Conservation (phyloP, 2,329 filamentous ascomycete genomes). For the Fusarium sp. region DNA sequence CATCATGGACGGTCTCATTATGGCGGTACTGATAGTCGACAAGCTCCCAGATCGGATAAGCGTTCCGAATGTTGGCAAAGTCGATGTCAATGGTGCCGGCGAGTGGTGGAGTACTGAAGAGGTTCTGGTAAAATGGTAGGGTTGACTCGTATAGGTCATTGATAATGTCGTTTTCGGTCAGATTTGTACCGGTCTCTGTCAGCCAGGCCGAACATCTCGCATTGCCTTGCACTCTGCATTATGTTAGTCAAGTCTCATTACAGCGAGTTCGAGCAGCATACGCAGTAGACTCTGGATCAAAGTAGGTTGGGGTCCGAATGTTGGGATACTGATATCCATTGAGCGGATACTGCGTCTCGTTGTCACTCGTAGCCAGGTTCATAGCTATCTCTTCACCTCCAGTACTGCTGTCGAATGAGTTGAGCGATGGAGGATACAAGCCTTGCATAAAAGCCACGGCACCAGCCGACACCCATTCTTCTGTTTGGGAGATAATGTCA, state of each 20-base stretch:
- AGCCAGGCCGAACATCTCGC: slow-evolving; percentile 58
- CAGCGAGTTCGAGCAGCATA: slow-evolving; percentile 50
- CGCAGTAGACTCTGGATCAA: slow-evolving; percentile 64
- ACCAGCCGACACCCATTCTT: slow-evolving; percentile 72
- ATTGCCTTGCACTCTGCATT: slow-evolving; percentile 57
- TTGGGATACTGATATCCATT: slow-evolving; percentile 86
- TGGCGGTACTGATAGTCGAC: slow-evolving; percentile 69
- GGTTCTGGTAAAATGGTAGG: slow-evolving; percentile 59
- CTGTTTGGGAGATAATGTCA: slow-evolving; percentile 58
- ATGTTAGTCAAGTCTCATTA: neutral
- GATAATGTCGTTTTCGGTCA: slow-evolving; percentile 48
- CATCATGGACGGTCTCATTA: slow-evolving; percentile 60
- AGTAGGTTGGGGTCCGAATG: slow-evolving; percentile 67
- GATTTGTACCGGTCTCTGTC: slow-evolving; percentile 48
- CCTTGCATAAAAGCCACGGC: slow-evolving; percentile 87
- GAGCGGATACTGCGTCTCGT: slow-evolving; percentile 75
- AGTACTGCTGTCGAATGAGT: slow-evolving; percentile 49
- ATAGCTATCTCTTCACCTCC: slow-evolving; percentile 62
- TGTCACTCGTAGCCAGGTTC: slow-evolving; percentile 55
- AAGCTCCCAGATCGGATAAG: slow-evolving; percentile 69
- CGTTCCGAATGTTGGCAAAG: slow-evolving; percentile 63
- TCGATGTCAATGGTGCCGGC: slow-evolving; percentile 55
- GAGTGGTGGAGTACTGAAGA: slow-evolving; percentile 59
- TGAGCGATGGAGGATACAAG: slow-evolving; percentile 80
- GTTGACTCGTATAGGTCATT: slow-evolving; percentile 49